Conservation (phyloP, 352 stramenopile species). For the Globisporangium spiculum region DNA sequence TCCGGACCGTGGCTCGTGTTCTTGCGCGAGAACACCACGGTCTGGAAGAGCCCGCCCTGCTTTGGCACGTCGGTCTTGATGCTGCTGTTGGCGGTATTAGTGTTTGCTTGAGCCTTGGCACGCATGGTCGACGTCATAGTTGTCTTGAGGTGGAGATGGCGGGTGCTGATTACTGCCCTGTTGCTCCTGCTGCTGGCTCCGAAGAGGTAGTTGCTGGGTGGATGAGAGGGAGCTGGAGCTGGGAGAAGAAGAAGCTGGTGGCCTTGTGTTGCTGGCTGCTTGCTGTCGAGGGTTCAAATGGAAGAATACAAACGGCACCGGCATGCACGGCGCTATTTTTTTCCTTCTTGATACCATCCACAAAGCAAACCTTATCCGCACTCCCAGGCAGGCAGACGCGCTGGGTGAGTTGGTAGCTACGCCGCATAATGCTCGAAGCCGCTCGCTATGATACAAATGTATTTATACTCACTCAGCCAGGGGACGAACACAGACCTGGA, state of each 20-base stretch:
- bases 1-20: slow-evolving; percentile 47
- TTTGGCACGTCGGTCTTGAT: slow-evolving; percentile 31
- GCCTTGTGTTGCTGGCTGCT: slow-evolving; percentile 9
- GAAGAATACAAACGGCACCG: slow-evolving; percentile 11
- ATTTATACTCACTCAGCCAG: slow-evolving; percentile 7
- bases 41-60: slow-evolving; percentile 46
- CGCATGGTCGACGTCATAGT: slow-evolving; percentile 24
- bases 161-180: background rate
- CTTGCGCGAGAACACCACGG: slow-evolving; percentile 64
- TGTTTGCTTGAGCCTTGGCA: slow-evolving; percentile 34
- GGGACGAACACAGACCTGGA: slow-evolving; percentile 3
- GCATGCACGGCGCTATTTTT: slow-evolving; percentile 11
- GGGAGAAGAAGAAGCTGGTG: background rate
- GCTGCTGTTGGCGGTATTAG: slow-evolving; percentile 12
- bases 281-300: slow-evolving; percentile 13
- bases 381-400: background rate
- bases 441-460: background rate
- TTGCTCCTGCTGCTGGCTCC: slow-evolving; percentile 5
- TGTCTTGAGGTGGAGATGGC: background rate
- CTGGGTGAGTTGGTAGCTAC: no score
- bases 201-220: slow-evolving; percentile 3
- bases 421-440: background rate
- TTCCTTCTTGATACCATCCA: background rate
- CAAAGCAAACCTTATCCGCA: background rate
- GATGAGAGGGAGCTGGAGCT: background rate